phyloP scores from a whole-genome alignment of 345 rosid species.

The Bretschneidera sinensis region DNA sequence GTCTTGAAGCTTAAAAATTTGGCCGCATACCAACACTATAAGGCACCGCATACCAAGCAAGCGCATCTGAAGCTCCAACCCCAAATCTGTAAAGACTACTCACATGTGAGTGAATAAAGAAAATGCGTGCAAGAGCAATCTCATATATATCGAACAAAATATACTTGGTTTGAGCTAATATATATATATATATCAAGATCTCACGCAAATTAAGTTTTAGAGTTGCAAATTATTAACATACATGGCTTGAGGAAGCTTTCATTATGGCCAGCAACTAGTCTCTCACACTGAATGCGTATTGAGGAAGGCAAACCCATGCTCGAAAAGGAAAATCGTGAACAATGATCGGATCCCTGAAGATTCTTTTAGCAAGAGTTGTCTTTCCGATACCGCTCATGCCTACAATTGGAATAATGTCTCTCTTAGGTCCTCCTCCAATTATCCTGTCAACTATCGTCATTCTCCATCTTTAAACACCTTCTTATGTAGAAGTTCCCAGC shows the following conservation, averaged over 20 bases:
- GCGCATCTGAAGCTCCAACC: neutral
- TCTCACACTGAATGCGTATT: conserved; percentile 4
- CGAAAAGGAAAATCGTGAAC: conserved; percentile 16
- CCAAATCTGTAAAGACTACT: no score
- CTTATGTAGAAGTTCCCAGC: conserved; percentile 4
- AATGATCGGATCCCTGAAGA: conserved; percentile 15
- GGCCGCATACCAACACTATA: neutral
- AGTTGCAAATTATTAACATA: no score
- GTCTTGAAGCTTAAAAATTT: no score
- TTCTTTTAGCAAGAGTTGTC: conserved; percentile 24
- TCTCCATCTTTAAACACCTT: conserved; percentile 4
- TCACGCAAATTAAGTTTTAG: no score
- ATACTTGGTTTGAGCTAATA: no score
- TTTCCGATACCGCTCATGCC: no score
- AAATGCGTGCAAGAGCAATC: no score
- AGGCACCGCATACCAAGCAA: conserved; percentile 2
- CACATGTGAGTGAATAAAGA: no score
- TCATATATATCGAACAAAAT: no score
- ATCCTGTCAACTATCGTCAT: conserved; percentile 14
- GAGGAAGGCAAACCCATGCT: conserved; percentile 23
- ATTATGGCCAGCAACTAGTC: conserved; percentile 12
- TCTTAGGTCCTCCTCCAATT: conserved; percentile 12
- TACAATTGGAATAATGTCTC: conserved; percentile 24
- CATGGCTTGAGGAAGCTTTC: neutral
- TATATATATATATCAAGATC: no score